A percentile compares a stretch with the other conserved stretches of the same genome.
phyloP scores from a whole-genome alignment of 176 grass and related monocot species.

The Phoenix roebelenii region DNA sequence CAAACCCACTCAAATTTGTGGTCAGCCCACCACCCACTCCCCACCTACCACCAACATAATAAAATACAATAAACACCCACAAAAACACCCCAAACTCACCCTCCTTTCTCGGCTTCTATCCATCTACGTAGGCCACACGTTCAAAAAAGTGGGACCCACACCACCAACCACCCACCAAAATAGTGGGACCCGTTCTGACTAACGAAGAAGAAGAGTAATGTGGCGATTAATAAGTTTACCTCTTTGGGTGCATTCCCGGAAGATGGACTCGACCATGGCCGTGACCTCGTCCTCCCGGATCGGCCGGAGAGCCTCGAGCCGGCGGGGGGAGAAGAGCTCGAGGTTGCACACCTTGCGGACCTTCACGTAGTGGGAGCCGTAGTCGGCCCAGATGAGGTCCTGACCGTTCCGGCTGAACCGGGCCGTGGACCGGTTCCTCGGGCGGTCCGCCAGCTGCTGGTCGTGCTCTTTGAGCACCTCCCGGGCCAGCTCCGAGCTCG shows the following conservation, averaged over 20 bases:
- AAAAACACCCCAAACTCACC: too few relatives aligned
- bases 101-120: too few relatives aligned
- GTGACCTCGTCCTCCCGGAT: conserved; percentile 65
- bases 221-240: conserved; percentile 12
- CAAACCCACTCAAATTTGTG: too few relatives aligned
- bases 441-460: conserved; percentile 50
- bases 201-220: too few relatives aligned
- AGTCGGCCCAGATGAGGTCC: conserved; percentile 80
- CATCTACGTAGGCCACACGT: too few relatives aligned
- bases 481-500: conserved; percentile 43
- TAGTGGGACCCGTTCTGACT: too few relatives aligned
- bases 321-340: conserved; percentile 51
- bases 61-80: too few relatives aligned
- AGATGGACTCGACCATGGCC: conserved; percentile 59
- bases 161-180: not conserved
- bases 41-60: too few relatives aligned
- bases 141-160: not conserved
- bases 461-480: conserved; percentile 70
- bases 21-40: not conserved
- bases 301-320: conserved; percentile 55
- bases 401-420: conserved; percentile 42
- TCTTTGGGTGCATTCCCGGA: conserved; percentile 19
- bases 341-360: conserved; percentile 68
- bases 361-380: conserved; percentile 67
- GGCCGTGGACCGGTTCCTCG: conserved; percentile 28